Conservation (phyloP, 2,329 filamentous ascomycete species). For the Scortechinia acanthostroma region DNA sequence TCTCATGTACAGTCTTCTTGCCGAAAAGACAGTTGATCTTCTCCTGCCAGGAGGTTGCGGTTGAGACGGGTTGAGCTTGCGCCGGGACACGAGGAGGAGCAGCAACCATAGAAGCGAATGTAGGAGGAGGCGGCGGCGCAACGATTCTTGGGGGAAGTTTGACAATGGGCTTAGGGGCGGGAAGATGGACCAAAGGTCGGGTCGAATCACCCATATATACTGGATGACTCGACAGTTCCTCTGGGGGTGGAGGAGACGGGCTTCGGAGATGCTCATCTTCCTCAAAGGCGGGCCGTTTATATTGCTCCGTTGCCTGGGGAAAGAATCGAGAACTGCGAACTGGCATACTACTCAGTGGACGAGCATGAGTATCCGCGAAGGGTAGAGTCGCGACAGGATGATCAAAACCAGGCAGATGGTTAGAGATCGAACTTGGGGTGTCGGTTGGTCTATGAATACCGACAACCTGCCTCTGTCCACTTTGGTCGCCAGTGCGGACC, state of each 20-base stretch:
- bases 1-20: conserved; percentile 47
- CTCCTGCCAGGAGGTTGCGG: conserved; percentile 61
- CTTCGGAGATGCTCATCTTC: neutral
- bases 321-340: conserved; percentile 1
- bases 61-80: neutral
- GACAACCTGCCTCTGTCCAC: neutral
- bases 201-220: conserved; percentile 61
- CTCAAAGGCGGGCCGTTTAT: neutral
- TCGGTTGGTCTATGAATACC: no score
- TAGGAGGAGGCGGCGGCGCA: conserved; percentile 14
- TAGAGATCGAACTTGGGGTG: neutral
- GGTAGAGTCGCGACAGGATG: neutral
- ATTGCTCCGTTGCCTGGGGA: neutral
- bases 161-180: conserved; percentile 68
- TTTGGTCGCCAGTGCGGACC: neutral
- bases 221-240: conserved; percentile 62
- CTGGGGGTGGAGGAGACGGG: conserved; percentile 55
- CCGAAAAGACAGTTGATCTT: conserved; percentile 71
- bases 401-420: neutral
- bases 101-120: neutral
- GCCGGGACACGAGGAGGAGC: neutral
- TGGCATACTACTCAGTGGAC: neutral
- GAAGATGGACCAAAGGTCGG: conserved; percentile 65
- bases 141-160: conserved; percentile 63
- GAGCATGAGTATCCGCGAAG: neutral